Evolutionary conservation across 441 rosid genomes (phyloP).

Genomic region (Melastoma candidum): DNA sequence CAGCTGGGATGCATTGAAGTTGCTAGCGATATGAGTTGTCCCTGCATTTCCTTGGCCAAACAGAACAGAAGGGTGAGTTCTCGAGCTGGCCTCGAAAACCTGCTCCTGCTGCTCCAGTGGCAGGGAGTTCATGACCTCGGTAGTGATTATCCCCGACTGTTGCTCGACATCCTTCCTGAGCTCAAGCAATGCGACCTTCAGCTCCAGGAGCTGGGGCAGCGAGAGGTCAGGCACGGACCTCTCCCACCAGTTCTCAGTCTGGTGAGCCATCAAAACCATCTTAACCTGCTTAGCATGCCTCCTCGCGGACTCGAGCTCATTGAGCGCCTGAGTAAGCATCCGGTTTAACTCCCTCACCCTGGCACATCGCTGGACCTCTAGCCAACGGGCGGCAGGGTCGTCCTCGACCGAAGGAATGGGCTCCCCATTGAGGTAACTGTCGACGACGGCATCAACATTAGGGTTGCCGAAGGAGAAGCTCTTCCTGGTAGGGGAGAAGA

Average conservation of each 20-base stretch:
- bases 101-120: neutral
- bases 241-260: conserved; percentile 37
- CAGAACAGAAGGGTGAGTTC: neutral
- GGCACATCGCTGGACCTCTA: conserved; percentile 28
- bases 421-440: conserved; percentile 1
- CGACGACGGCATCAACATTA: neutral
- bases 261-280: conserved; percentile 19
- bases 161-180: conserved; percentile 23
- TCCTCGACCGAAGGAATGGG: conserved; percentile 6
- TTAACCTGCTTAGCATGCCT: conserved; percentile 26
- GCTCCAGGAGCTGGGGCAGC: conserved; percentile 20
- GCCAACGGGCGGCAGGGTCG: conserved; percentile 25
- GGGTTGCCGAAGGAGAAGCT: conserved; percentile 33
- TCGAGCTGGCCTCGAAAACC: neutral
- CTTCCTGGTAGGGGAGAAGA: conserved; percentile 32
- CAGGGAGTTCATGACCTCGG: conserved; percentile 9
- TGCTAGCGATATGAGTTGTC: too few species aligned
- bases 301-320: conserved; percentile 27
- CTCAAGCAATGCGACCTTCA: conserved; percentile 21
- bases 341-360: conserved; percentile 24
- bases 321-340: conserved; percentile 11
- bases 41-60: neutral
- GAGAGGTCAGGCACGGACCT: conserved; percentile 28
- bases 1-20: too few species aligned
- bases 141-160: conserved; percentile 27